Evolutionary conservation across 805 yeast genomes (phyloP), one percentile per base, ranked within the genome.

Genomic region (Candida ficus): DNA sequence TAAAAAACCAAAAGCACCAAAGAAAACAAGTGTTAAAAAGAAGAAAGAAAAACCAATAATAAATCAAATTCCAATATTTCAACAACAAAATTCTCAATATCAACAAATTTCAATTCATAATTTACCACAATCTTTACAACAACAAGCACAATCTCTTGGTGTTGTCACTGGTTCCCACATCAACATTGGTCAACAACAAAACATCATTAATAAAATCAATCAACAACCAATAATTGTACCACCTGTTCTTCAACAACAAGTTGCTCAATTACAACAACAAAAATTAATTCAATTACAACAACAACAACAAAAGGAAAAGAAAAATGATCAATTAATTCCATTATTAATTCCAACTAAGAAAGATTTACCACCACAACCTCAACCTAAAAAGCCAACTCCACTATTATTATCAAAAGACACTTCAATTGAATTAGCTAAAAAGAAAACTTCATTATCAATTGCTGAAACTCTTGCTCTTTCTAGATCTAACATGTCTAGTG

Each of bases 391-490:
- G 31, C 38, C 56, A 12, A 39, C 56, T 11, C 39, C 51, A 29
- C 35, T 56, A 9, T 35, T 54, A 13, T 27, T 56, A 4, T 53
- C 57, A 3, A 56, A 45, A 31, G 60, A 56, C 30, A 53, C 52
- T 3, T 54, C 60, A 1, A 46, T 49, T 21, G 60, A 55, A 37
- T 36, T 55, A 34, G 56, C 55, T 9, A 49, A 54, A 47, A 52
- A 50, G 47, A 54, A 53, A 39, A 25, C 63, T 29, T 50, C 68
- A 2, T 53, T 76, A 22, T 72, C 83, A 2, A 76, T 78, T 37
- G 83, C 83, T 0, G 80, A 78, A 47, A 75, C 82, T 3, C 57
- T 78, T 47, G 83, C 83, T 0, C 49, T 74, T 39, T 74, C 73
- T 44, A 58, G 81, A 29, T 66, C 74, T 4, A 62, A 68, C 9